Percentiles rank a stretch among this genome's conserved stretches.
Evolutionary conservation across 78 protist species (phyloP).

Genomic region (Neovahlkampfia damariscottae): DNA sequence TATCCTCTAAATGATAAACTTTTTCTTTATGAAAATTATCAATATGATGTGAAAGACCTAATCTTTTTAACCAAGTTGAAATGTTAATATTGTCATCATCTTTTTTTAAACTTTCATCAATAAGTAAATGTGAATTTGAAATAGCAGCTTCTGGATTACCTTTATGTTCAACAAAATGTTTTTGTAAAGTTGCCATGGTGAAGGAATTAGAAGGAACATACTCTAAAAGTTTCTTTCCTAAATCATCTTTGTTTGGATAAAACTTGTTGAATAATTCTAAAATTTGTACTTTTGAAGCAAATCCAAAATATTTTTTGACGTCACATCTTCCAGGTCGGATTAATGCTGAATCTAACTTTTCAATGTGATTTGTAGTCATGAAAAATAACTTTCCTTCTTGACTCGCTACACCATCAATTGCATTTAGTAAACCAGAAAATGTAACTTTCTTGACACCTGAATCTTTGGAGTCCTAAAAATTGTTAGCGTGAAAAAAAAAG

Average conservation of each 20-base stretch:
- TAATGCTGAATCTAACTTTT: slow-evolving; percentile 45
- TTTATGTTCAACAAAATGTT: slow-evolving; percentile 50
- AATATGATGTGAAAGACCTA: neutral
- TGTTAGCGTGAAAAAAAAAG: no score
- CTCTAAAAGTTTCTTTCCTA: neutral
- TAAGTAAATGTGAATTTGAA: neutral
- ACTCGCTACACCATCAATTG: slow-evolving; percentile 58
- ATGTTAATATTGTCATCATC: neutral
- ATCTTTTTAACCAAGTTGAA: neutral
- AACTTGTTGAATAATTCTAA: slow-evolving; percentile 20
- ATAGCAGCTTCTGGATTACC: slow-evolving; percentile 22
- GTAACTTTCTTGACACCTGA: slow-evolving; percentile 11
- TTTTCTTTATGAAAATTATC: neutral
- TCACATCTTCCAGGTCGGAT: slow-evolving; percentile 63
- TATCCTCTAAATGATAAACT: no score
- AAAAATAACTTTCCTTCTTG: slow-evolving; percentile 54
- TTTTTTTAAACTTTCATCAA: neutral
- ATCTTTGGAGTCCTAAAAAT: no score
- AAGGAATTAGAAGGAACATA: slow-evolving; percentile 11
- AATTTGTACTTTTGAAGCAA: slow-evolving; percentile 26
- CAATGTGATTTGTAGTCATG: slow-evolving; percentile 73
- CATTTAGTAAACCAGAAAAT: slow-evolving; percentile 54
- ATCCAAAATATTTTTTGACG: slow-evolving; percentile 28
- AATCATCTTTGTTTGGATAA: slow-evolving; percentile 15
- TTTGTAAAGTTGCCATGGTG: slow-evolving; percentile 56